Conservation (phyloP, 805 yeast species). For the Saccharomycopsis malanga region DNA sequence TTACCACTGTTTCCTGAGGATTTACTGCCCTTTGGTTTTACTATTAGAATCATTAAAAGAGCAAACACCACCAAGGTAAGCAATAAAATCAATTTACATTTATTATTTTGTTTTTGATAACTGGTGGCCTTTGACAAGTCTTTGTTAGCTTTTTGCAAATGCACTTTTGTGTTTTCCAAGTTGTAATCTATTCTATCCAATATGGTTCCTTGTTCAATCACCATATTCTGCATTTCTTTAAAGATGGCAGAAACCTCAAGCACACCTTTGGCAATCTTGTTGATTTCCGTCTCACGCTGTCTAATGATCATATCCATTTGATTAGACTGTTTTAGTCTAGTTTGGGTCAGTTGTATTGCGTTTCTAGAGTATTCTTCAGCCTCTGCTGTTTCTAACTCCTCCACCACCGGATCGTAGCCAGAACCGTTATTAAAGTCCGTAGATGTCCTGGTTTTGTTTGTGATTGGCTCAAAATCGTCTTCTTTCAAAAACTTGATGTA, state of each 20-base stretch:
- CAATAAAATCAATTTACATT: conserved; percentile 79
- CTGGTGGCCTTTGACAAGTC: conserved; percentile 69
- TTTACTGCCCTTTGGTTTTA: conserved; percentile 10
- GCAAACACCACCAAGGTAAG: conserved; percentile 65
- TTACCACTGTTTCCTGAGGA: neutral
- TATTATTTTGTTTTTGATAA: conserved; percentile 83
- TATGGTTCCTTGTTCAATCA: conserved; percentile 92
- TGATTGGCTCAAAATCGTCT: conserved; percentile 53
- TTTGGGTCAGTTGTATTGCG: conserved; percentile 43
- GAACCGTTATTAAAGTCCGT: conserved; percentile 23
- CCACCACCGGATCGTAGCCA: conserved; percentile 27
- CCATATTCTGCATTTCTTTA: conserved; percentile 84
- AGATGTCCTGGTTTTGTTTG: conserved; percentile 23
- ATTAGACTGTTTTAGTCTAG: conserved; percentile 27
- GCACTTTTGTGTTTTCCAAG: conserved; percentile 68
- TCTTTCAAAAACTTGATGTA: conserved; percentile 79
- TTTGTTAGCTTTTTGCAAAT: conserved; percentile 68
- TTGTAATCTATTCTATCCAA: conserved; percentile 93
- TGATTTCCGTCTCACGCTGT: conserved; percentile 84
- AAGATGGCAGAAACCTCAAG: conserved; percentile 89
- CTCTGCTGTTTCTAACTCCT: conserved; percentile 32
- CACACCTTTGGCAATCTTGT: conserved; percentile 87
- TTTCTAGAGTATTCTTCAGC: conserved; percentile 47
- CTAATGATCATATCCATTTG: conserved; percentile 26
- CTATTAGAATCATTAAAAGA: conserved; percentile 27